Percentiles rank a stretch among this genome's conserved stretches.
Evolutionary conservation across 176 grass and related monocot species (phyloP).

Genomic region (Zea luxurians): DNA sequence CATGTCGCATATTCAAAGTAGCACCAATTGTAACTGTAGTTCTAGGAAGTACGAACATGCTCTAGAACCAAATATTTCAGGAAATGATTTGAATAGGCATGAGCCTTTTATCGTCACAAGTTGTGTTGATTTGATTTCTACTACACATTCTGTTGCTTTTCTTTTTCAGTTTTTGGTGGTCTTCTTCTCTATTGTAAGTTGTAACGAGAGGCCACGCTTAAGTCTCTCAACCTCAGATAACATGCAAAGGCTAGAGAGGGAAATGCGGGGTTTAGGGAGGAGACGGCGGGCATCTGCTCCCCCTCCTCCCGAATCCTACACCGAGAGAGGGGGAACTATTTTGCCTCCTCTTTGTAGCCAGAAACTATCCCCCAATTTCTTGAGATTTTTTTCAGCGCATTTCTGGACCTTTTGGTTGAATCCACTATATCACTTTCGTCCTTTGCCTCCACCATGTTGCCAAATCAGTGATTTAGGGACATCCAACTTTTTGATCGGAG

Average conservation of each 20-base stretch:
- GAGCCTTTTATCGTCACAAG: not conserved
- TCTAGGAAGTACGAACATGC: not conserved
- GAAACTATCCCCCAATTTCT: slow-evolving; percentile 21
- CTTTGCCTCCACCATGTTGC: not conserved
- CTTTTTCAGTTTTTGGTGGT: slow-evolving; percentile 10
- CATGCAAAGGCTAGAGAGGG: slow-evolving; percentile 58
- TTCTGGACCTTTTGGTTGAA: slow-evolving; percentile 21
- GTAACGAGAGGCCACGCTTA: slow-evolving; percentile 44
- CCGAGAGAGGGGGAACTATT: slow-evolving; percentile 35
- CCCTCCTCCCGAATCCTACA: slow-evolving; percentile 36
- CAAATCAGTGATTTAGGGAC: slow-evolving; percentile 15
- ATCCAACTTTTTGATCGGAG: not conserved
- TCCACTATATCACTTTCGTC: not conserved
- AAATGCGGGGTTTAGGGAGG: slow-evolving; percentile 41
- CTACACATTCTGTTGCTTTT: not conserved
- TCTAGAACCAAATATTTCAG: not conserved
- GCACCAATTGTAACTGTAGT: not conserved
- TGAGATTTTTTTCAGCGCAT: not conserved
- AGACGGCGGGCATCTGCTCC: slow-evolving; percentile 36
- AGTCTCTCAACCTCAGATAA: slow-evolving; percentile 42
- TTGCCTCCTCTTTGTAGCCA: slow-evolving; percentile 27
- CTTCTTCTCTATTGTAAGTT: slow-evolving; percentile 20
- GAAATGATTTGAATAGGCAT: not conserved
- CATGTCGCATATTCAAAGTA: not conserved
- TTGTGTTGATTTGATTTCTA: not conserved